Conservation (phyloP, 805 yeast species). For the Candida boleticola region DNA sequence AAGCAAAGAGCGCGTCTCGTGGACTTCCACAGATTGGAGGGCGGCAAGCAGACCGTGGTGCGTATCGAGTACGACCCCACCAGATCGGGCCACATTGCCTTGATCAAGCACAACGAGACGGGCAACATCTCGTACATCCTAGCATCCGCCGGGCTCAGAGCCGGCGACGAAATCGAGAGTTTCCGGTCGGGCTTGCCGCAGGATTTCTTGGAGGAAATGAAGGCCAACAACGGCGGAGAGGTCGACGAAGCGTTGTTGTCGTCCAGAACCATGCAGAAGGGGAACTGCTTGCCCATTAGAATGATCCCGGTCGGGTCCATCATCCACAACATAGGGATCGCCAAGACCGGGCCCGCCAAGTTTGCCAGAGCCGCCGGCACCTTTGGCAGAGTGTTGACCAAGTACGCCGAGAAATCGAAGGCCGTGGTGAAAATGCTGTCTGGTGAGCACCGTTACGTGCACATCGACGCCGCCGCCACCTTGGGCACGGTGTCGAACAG, state of each 20-base stretch:
- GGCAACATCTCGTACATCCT: slow-evolving; percentile 72
- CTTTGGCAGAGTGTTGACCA: slow-evolving; percentile 82
- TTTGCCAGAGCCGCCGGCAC: slow-evolving; percentile 94
- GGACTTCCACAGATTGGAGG: slow-evolving; percentile 64
- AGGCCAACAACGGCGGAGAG: slow-evolving; percentile 61
- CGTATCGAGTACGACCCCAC: slow-evolving; percentile 96
- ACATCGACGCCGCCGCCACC: slow-evolving; percentile 86
- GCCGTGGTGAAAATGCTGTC: slow-evolving; percentile 82
- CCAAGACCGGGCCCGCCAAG: slow-evolving; percentile 72
- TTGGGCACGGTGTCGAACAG: slow-evolving; percentile 90
- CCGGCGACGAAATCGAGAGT: slow-evolving; percentile 87
- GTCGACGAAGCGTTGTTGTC: slow-evolving; percentile 89
- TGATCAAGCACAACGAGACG: slow-evolving; percentile 63
- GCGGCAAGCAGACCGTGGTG: slow-evolving; percentile 76
- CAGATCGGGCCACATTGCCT: slow-evolving; percentile 89
- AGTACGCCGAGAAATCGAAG: slow-evolving; percentile 62
- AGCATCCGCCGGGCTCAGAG: slow-evolving; percentile 90
- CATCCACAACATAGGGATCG: slow-evolving; percentile 81
- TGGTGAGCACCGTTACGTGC: slow-evolving; percentile 92
- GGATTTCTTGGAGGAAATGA: slow-evolving; percentile 72
- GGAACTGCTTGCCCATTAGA: slow-evolving; percentile 88
- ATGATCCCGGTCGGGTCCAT: slow-evolving; percentile 96
- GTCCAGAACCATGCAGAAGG: slow-evolving; percentile 84
- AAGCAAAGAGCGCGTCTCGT: slow-evolving; percentile 81
- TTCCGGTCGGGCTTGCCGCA: slow-evolving; percentile 86